These are phyloP conservation scores for Aureobasidium zeae DNA, from an alignment of 2,329 filamentous ascomycete genomes.

Conservation along the genomic window DNA sequence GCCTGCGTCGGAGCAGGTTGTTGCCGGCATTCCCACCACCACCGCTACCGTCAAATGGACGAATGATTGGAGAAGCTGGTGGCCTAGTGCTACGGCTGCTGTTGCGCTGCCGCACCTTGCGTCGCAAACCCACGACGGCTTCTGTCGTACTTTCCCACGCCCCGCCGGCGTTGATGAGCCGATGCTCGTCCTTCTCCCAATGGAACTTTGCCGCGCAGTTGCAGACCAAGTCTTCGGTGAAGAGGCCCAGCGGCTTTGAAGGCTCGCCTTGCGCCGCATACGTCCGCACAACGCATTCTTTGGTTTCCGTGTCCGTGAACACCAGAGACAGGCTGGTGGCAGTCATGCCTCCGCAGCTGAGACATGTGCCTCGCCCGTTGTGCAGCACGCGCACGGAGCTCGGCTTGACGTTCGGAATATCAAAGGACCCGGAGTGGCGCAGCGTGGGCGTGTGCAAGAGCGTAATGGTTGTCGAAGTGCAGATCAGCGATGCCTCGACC, in stretches of 20 bases:
- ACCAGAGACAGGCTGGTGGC: constrained; percentile 55
- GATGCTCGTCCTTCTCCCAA: constrained; percentile 43
- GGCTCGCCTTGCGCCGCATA: constrained; percentile 48
- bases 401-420: constrained; percentile 54
- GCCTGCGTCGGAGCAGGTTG: constrained; percentile 13
- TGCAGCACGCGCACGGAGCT: constrained; percentile 48
- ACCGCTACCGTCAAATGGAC: constrained; percentile 15
- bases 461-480: constrained; percentile 8
- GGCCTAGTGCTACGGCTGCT: no score
- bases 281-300: constrained; percentile 56
- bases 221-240: constrained; percentile 22
- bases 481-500: constrained; percentile 9
- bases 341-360: constrained; percentile 9
- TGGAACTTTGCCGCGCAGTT: constrained; percentile 30
- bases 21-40: no score
- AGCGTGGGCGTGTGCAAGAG: constrained; percentile 6
- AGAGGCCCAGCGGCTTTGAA: constrained; percentile 49
- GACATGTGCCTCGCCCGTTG: constrained; percentile 26
- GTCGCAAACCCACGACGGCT: constrained; percentile 53
- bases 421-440: constrained; percentile 29
- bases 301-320: constrained; percentile 51
- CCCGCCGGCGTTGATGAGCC: constrained; percentile 54
- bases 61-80: constrained; percentile 16
- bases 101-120: constrained; percentile 20
- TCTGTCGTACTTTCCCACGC: constrained; percentile 54